These are phyloP conservation scores for Scutellaria galericulata DNA, from an alignment of 257 asterid species.

Conservation along the genomic window DNA sequence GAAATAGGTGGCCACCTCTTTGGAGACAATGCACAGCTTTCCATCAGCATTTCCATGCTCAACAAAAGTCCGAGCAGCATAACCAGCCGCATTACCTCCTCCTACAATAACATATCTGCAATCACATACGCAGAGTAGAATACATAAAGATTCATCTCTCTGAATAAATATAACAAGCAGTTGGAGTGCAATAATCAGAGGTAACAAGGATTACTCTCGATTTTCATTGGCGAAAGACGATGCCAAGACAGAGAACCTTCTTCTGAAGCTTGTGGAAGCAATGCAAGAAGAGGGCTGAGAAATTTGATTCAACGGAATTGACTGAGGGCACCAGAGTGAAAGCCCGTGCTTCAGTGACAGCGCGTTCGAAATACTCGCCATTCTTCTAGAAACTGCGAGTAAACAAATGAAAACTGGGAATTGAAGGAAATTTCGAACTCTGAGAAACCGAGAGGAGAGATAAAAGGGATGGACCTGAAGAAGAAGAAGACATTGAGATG, in stretches of 20 bases:
- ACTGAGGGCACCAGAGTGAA: constrained; percentile 62
- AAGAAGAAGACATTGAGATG: constrained; percentile 28
- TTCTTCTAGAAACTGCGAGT: constrained; percentile 50
- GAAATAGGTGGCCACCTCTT: constrained; percentile 61
- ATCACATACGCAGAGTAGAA: not conserved
- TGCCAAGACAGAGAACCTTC: constrained; percentile 66
- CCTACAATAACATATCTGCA: constrained; percentile 89
- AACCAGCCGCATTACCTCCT: constrained; percentile 97
- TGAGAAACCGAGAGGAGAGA: constrained; percentile 17
- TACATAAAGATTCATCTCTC: no score
- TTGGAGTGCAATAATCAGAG: constrained; percentile 24
- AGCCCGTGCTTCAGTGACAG: constrained; percentile 69
- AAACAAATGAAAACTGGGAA: constrained; percentile 12
- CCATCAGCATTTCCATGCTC: constrained; percentile 93
- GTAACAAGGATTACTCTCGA: constrained; percentile 64
- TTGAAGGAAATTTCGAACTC: constrained; percentile 2
- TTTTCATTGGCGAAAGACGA: constrained; percentile 82
- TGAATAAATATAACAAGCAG: not conserved
- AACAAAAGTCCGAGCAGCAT: constrained; percentile 86
- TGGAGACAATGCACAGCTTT: constrained; percentile 87
- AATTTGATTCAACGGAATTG: constrained; percentile 54
- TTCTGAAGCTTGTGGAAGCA: constrained; percentile 51
- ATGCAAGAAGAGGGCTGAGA: constrained; percentile 31
- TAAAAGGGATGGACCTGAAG: constrained; percentile 33
- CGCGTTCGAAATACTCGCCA: constrained; percentile 60